Conservation (phyloP, 2,329 filamentous ascomycete species). For the Exserohilum rostratum region DNA sequence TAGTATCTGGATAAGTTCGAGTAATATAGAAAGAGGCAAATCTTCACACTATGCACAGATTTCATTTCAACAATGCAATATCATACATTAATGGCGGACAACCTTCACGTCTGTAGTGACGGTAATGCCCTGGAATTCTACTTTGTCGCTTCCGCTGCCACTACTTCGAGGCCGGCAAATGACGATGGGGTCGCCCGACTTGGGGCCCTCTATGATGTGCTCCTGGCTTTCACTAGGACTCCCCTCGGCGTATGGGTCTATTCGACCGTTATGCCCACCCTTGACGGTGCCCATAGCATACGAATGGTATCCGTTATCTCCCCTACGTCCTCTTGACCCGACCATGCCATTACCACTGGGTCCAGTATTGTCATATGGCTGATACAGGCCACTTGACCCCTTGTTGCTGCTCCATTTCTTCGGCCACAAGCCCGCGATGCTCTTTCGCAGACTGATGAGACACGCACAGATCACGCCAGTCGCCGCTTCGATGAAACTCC, state of each 20-base stretch:
- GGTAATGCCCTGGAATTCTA: slow-evolving; percentile 13
- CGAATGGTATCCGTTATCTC: background rate
- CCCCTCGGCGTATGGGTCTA: slow-evolving; percentile 8
- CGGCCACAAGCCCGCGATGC: slow-evolving; percentile 20
- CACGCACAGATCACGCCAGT: slow-evolving; percentile 37
- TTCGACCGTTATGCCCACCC: background rate
- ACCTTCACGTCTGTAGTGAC: slow-evolving; percentile 17
- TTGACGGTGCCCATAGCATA: slow-evolving; percentile 12
- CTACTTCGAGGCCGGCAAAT: slow-evolving; percentile 2
- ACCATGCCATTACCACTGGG: background rate
- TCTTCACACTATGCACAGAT: background rate
- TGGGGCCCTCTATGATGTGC: slow-evolving; percentile 10
- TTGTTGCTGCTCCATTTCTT: slow-evolving; percentile 20
- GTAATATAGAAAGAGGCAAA: no score
- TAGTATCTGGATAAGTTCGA: no score
- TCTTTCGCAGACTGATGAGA: slow-evolving; percentile 31
- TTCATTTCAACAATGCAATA: background rate
- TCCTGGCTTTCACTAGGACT: slow-evolving; percentile 24
- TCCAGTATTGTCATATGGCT: slow-evolving; percentile 5
- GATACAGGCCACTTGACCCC: slow-evolving; percentile 9
- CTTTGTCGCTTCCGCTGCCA: slow-evolving; percentile 6
- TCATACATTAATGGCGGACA: slow-evolving; percentile 6
- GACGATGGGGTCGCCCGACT: slow-evolving; percentile 4
- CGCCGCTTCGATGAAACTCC: slow-evolving; percentile 38
- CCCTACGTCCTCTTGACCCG: background rate